phyloP scores from a whole-genome alignment of 345 rosid genomes.

The Theobroma cacao region DNA sequence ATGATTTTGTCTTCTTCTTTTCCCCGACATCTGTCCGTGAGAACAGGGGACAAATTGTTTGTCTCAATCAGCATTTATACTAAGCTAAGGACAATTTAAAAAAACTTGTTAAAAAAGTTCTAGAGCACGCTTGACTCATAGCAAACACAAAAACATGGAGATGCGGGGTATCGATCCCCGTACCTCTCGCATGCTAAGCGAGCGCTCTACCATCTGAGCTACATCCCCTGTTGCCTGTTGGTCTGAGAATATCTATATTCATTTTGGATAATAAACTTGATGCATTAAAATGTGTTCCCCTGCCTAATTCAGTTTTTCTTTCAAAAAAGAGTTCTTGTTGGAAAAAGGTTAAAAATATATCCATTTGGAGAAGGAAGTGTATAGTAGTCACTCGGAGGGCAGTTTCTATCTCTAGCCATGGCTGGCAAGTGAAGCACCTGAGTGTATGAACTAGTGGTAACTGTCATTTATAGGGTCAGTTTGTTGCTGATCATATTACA shows the following conservation, averaged over 20 bases:
- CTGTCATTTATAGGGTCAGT: not conserved
- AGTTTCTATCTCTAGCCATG: not conserved
- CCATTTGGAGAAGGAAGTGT: no score
- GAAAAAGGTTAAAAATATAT: no score
- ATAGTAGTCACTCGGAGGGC: no score
- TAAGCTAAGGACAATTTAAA: no score
- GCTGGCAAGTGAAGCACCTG: not conserved
- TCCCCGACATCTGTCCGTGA: not conserved
- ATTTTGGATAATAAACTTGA: no score
- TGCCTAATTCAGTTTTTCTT: no score
- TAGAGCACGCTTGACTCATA: not conserved
- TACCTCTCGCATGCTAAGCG: slow-evolving; percentile 81
- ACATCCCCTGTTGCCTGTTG: slow-evolving; percentile 25
- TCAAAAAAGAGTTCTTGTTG: no score
- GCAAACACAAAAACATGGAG: slow-evolving; percentile 32
- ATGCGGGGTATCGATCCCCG: slow-evolving; percentile 92
- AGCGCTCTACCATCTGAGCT: slow-evolving; percentile 73
- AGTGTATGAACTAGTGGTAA: not conserved
- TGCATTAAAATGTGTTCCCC: no score
- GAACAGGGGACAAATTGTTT: not conserved
- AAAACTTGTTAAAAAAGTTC: no score
- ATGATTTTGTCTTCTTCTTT: no score
- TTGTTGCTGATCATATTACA: not conserved
- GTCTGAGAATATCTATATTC: no score
- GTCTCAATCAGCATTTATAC: not conserved